phyloP scores from a whole-genome alignment of 202 grass and related monocot species.

The Hordeum pubiflorum region DNA sequence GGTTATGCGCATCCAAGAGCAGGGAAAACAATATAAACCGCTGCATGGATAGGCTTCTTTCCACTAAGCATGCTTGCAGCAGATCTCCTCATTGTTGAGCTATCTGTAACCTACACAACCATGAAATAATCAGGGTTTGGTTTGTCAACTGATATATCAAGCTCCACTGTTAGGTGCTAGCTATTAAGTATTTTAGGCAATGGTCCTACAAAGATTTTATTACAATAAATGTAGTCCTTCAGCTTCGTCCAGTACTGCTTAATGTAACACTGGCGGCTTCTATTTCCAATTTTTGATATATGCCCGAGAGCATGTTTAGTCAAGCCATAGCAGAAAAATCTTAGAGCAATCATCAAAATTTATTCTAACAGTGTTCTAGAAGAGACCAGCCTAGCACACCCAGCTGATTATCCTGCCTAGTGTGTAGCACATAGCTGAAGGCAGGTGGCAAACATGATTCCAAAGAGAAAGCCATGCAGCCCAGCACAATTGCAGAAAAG shows the following conservation, averaged over 20 bases:
- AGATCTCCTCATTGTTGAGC: constrained; percentile 68
- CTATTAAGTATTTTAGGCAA: neutral
- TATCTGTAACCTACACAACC: constrained; percentile 51
- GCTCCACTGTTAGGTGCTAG: neutral
- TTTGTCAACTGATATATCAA: neutral
- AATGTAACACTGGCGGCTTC: neutral
- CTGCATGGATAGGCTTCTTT: constrained; percentile 59
- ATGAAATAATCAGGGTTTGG: constrained; percentile 16
- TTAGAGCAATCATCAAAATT: neutral
- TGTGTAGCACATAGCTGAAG: neutral
- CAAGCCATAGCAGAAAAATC: neutral
- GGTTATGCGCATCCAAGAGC: constrained; percentile 14
- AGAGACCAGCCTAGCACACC: neutral
- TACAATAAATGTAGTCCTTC: neutral
- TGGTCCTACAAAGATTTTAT: neutral
- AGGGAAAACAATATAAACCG: constrained; percentile 40
- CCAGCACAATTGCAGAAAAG: neutral
- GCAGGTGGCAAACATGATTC: neutral
- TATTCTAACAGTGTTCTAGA: neutral
- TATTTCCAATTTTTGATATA: constrained; percentile 9
- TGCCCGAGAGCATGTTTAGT: constrained; percentile 2
- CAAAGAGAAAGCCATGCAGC: neutral
- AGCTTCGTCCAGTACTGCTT: neutral
- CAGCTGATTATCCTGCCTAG: neutral
- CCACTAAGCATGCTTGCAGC: constrained; percentile 98